A percentile compares a stretch with the other conserved stretches of the same genome.
These are phyloP conservation scores for Solanum ahanhuiri DNA, from an alignment of 257 asterid genomes.

Conservation along the genomic window DNA sequence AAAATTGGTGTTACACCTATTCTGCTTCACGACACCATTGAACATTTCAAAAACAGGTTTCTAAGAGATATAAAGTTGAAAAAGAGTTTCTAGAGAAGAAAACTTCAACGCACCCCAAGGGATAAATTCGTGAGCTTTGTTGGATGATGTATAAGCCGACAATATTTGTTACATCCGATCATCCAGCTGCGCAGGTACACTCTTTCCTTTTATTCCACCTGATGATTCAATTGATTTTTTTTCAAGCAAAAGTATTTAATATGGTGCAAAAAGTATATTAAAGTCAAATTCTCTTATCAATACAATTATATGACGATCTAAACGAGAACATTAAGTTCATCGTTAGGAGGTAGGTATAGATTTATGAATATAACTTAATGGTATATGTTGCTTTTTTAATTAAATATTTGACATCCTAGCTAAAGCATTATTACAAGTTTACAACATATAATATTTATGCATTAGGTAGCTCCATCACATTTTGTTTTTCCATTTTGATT, in stretches of 20 bases:
- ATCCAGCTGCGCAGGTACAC: rapidly evolving
- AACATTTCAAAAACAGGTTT: no score
- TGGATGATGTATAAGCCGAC: background rate
- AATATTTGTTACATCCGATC: background rate
- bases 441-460: background rate
- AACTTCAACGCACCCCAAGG: no score
- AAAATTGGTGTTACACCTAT: background rate
- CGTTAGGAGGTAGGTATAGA: no score
- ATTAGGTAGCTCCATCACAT: background rate
- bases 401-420: background rate
- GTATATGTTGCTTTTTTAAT: background rate
- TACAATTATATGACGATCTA: no score
- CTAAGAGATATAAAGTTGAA: background rate
- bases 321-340: background rate
- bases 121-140: background rate
- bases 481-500: background rate
- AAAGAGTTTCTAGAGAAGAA: background rate
- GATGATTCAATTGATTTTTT: no score
- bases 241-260: background rate
- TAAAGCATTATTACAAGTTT: background rate
- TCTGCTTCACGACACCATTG: background rate
- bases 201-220: no score
- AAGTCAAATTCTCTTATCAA: background rate
- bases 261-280: background rate
- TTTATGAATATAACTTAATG: no score